Evolutionary conservation across 495 filamentous ascomycete species (phyloP).

Genomic region (Penicillium manginii): DNA sequence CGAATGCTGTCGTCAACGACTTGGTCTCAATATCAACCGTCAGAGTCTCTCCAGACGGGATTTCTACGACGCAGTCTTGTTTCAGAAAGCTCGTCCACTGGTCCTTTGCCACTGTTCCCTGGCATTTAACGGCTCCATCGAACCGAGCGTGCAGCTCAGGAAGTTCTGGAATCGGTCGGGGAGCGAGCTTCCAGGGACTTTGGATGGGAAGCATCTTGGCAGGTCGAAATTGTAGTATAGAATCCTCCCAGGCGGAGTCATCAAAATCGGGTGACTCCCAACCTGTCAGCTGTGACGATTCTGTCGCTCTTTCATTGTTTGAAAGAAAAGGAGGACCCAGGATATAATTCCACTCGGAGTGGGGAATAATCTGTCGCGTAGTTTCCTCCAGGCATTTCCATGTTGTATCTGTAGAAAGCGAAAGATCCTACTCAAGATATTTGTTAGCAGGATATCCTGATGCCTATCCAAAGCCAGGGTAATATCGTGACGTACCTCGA

Average conservation of each 20-base stretch:
- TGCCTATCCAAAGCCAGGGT: background rate
- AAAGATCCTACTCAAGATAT: conserved; percentile 8
- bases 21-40: conserved; percentile 20
- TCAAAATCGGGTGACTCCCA: conserved; percentile 23
- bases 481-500: conserved; percentile 9
- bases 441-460: background rate
- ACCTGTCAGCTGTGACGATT: conserved; percentile 9
- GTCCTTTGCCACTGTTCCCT: conserved; percentile 5
- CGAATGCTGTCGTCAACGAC: conserved; percentile 26
- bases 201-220: conserved; percentile 32
- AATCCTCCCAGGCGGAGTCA: conserved; percentile 22
- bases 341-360: conserved; percentile 27
- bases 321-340: conserved; percentile 32
- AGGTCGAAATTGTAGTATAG: conserved; percentile 16
- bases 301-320: conserved; percentile 26
- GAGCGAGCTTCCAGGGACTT: conserved; percentile 23
- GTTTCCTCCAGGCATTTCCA: conserved; percentile 28
- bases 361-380: conserved; percentile 14
- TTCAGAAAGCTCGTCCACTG: conserved; percentile 15
- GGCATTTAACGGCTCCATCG: conserved; percentile 18
- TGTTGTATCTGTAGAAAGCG: conserved; percentile 18
- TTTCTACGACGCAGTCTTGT: background rate
- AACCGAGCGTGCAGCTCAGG: conserved; percentile 19
- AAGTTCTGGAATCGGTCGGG: conserved; percentile 24
- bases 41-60: conserved; percentile 15